Percentiles rank a stretch among this genome's conserved stretches.
These are phyloP conservation scores for Diaporthe sp. DNA, from an alignment of 2,329 filamentous ascomycete genomes.

Conservation along the genomic window DNA sequence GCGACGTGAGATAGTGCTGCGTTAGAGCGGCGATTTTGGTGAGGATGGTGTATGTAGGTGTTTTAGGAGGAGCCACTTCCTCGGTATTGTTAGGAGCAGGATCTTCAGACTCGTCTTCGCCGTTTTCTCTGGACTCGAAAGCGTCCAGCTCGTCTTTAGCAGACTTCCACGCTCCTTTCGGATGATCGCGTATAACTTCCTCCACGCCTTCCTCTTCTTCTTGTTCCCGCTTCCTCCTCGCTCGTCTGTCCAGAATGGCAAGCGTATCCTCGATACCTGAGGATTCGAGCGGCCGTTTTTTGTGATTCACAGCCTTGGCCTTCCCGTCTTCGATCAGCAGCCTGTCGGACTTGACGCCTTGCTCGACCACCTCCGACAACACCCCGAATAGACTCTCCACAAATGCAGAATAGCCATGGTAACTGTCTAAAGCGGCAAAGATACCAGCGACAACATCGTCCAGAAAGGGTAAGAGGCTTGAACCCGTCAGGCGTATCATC, in stretches of 20 bases:
- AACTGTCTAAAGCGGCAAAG: constrained; percentile 93
- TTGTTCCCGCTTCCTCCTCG: constrained; percentile 57
- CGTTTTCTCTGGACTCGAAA: constrained; percentile 45
- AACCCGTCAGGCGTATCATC: constrained; percentile 92
- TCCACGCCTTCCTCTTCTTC: constrained; percentile 51
- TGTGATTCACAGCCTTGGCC: constrained; percentile 56
- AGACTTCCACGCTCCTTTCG: constrained; percentile 53
- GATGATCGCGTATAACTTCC: constrained; percentile 52
- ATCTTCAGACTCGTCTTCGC: constrained; percentile 54
- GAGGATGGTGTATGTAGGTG: constrained; percentile 85
- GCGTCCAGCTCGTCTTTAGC: constrained; percentile 50
- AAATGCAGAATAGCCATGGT: constrained; percentile 90
- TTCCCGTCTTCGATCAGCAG: constrained; percentile 61
- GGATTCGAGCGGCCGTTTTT: constrained; percentile 53
- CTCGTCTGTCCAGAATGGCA: constrained; percentile 75
- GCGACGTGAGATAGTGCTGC: constrained; percentile 91
- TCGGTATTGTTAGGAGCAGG: constrained; percentile 49
- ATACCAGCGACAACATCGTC: constrained; percentile 93
- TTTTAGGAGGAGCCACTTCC: constrained; percentile 68
- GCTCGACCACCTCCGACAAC: constrained; percentile 84
- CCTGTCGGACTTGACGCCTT: constrained; percentile 75
- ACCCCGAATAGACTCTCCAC: constrained; percentile 90
- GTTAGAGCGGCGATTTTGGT: constrained; percentile 86
- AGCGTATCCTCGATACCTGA: constrained; percentile 61
- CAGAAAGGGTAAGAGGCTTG: constrained; percentile 85